Base-by-base conservation (phyloP, 1,284 basidiomycete genomes). In the Sanghuangporus sanghuang region DNA sequence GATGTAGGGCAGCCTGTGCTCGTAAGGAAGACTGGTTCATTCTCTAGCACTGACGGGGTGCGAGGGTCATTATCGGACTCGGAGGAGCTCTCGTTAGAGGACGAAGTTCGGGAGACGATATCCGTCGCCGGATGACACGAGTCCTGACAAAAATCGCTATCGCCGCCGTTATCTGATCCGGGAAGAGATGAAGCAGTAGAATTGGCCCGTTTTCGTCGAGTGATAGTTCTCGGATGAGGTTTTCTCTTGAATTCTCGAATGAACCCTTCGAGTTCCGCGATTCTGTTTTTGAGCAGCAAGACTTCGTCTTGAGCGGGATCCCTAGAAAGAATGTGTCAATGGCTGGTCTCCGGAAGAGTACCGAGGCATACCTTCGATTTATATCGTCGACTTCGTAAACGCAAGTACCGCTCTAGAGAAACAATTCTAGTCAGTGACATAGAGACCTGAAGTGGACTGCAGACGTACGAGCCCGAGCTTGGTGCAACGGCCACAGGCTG, bases 241-340 rank as follows among this genome's bases (percentile, higher is more conserved):
- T 69, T 70, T 42, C 68, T 61, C 66, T 69, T 70, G 59, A 67
- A 69, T 60, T 78, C 77, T 27, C 78, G 73, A 32, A 79, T 76
- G 23, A 79, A 77, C 57, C 77, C 76, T 68, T 79, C 78, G 32
- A 79, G 71, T 61, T 79, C 78, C 5, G 77, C 77, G 18, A 79
- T 75, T 3, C 78, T 74, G 16, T 70, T 68, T 12, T 77, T 72
- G 35, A 79, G 69, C 11, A 75, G 72, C 48, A 74, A 72, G 7
- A 72, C 69, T 66, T 79, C 77, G 21, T 73, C 71, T 48, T 64
- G 53, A 14, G 35, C 50, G 14, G 52, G 23, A 56, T 32, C 49
- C 49, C 64, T 63, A 27, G 35, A 16, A 12, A n/a, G 16, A 40
- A 52, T 8, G 55, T 21, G 35, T 21, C 14, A 59, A 6, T 36